phyloP scores from a whole-genome alignment of 176 grass and related monocot species.

The Carex littledalei region DNA sequence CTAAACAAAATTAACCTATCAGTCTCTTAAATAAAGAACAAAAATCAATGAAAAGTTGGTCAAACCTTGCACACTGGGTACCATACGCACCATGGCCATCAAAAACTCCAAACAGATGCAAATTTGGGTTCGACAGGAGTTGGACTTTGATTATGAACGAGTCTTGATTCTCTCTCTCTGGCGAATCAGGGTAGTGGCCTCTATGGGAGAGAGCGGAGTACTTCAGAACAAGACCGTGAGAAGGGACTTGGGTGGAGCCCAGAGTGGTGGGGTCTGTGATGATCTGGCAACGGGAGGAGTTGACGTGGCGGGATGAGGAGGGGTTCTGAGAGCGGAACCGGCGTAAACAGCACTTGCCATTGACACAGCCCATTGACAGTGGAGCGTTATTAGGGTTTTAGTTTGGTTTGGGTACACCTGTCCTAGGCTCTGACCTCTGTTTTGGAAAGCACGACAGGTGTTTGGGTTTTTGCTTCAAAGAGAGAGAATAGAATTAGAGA shows the following conservation, averaged over 20 bases:
- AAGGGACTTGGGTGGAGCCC: conserved; percentile 42
- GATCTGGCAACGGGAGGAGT: not conserved
- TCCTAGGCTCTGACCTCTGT: not conserved
- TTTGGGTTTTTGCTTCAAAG: conserved; percentile 3
- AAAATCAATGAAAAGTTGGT: not conserved
- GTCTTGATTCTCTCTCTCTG: conserved; percentile 74
- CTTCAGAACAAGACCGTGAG: conserved; percentile 43
- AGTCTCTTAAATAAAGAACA: not conserved
- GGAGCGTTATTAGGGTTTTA: conserved; percentile 6
- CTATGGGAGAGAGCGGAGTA: conserved; percentile 55
- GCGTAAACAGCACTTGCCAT: conserved; percentile 63
- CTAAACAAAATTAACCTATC: not conserved
- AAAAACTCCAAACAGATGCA: conserved; percentile 91
- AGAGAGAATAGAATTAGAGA: not conserved
- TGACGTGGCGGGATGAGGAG: conserved; percentile 2
- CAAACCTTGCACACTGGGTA: conserved; percentile 38
- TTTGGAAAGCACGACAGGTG: conserved; percentile 3
- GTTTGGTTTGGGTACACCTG: not conserved
- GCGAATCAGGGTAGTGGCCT: conserved; percentile 77
- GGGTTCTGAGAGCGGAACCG: not conserved
- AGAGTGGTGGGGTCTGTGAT: conserved; percentile 27
- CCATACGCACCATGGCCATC: conserved; percentile 80
- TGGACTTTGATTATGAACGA: conserved; percentile 43
- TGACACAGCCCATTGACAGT: conserved; percentile 54
- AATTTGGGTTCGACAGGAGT: conserved; percentile 53